A percentile compares a stretch with the other conserved stretches of the same genome.
phyloP scores from a whole-genome alignment of 495 filamentous ascomycete genomes.

The Amniculicola lignicola region DNA sequence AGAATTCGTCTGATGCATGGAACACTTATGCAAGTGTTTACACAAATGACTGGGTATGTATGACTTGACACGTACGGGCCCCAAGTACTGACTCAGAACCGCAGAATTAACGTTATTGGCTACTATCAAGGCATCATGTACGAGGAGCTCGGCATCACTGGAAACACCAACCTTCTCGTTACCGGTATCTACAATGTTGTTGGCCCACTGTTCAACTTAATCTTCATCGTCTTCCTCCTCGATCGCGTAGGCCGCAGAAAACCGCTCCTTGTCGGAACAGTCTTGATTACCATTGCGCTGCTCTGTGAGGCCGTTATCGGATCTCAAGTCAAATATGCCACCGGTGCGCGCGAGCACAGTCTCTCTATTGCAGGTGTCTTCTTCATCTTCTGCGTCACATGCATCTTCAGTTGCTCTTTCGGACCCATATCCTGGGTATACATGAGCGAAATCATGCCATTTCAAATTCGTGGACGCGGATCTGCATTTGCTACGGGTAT shows the following conservation, averaged over 20 bases:
- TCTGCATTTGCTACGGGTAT: conserved; percentile 73
- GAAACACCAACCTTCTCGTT: conserved; percentile 51
- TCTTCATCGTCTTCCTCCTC: conserved; percentile 52
- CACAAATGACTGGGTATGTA: conserved; percentile 76
- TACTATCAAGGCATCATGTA: conserved; percentile 63
- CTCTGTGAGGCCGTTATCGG: conserved; percentile 53
- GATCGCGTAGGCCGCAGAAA: conserved; percentile 64
- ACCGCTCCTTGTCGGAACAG: conserved; percentile 62
- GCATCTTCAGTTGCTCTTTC: conserved; percentile 61
- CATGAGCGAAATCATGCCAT: conserved; percentile 67
- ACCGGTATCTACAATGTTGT: conserved; percentile 60
- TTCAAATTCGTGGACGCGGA: conserved; percentile 62
- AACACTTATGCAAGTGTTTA: conserved; percentile 61
- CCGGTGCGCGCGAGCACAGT: conserved; percentile 48
- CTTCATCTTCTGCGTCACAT: conserved; percentile 67
- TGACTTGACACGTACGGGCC: too few relatives aligned
- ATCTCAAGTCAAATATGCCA: conserved; percentile 46
- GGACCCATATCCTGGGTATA: conserved; percentile 66
- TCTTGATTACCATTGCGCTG: conserved; percentile 54
- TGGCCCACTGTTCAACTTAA: conserved; percentile 50
- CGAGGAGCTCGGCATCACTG: conserved; percentile 54
- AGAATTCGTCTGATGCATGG: conserved; percentile 68
- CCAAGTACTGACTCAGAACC: not conserved
- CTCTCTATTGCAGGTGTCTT: conserved; percentile 72
- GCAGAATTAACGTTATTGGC: conserved; percentile 51